Evolutionary conservation across 106 monocot species (phyloP).

Genomic region (Dendrobium officinale): DNA sequence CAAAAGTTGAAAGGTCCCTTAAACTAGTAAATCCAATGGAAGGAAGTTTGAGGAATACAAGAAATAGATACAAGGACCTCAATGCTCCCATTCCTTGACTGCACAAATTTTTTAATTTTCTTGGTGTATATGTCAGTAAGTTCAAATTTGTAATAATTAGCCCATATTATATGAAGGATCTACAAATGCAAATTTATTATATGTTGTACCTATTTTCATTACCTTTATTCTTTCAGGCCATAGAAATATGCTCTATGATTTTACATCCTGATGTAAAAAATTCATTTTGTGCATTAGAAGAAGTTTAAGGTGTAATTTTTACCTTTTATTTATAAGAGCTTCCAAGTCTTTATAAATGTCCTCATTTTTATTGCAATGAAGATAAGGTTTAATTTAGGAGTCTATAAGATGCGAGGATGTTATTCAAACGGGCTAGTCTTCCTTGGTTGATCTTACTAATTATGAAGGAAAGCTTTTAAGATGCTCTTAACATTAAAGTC

Average conservation of each 20-base stretch:
- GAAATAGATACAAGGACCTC: too few species aligned
- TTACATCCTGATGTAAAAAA: conserved; percentile 95
- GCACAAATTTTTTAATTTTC: too few species aligned
- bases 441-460: conserved; percentile 66
- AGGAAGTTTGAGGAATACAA: too few species aligned
- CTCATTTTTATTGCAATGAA: conserved; percentile 8
- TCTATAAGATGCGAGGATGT: conserved; percentile 83
- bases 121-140: not conserved
- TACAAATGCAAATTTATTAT: not conserved
- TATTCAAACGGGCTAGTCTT: conserved; percentile 73
- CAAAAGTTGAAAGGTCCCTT: too few species aligned
- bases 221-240: conserved; percentile 25
- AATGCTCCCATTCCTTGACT: too few species aligned
- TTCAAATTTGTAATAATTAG: not conserved
- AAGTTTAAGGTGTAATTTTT: conserved; percentile 41
- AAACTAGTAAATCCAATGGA: too few species aligned
- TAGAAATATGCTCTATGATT: conserved; percentile 63
- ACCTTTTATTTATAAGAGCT: not conserved
- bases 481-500: conserved; percentile 61
- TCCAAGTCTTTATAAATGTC: not conserved
- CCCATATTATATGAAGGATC: not conserved
- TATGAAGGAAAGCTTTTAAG: conserved; percentile 89
- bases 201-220: not conserved
- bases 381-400: conserved; percentile 76
- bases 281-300: conserved; percentile 77